Conservation (phyloP, 805 yeast genomes). For the Metschnikowia borealis region DNA sequence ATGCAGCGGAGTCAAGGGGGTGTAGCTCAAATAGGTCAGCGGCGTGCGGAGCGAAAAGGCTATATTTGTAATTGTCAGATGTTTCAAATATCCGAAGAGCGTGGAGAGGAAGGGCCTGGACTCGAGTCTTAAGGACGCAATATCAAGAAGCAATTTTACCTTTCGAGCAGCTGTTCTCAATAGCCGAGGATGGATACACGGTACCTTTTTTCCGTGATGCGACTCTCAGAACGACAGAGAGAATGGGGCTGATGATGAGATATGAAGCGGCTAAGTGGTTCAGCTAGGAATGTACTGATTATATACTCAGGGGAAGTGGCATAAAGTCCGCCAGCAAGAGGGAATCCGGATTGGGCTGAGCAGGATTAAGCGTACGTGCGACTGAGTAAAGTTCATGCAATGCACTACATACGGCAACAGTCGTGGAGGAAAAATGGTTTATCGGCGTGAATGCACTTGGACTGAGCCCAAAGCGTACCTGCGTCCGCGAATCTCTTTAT, state of each 20-base stretch:
- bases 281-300: constrained; percentile 1
- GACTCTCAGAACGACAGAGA: background rate
- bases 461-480: constrained; percentile 1
- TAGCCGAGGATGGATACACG: background rate
- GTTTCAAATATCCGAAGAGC: constrained; percentile 1
- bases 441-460: constrained; percentile 2
- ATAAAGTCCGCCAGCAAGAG: background rate
- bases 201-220: constrained; percentile 1
- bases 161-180: constrained; percentile 1
- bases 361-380: constrained; percentile 5
- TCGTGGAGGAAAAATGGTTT: constrained; percentile 2
- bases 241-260: background rate
- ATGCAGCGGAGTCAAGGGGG: background rate
- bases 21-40: background rate
- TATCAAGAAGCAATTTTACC: background rate
- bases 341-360: background rate
- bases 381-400: constrained; percentile 1
- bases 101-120: constrained; percentile 3
- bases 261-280: background rate
- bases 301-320: background rate
- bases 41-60: background rate
- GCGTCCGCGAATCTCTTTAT: background rate
- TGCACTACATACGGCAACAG: constrained; percentile 4
- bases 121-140: background rate
- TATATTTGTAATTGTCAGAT: background rate